These are phyloP conservation scores for Acer saccharum DNA, from an alignment of 345 rosid genomes.

Conservation along the genomic window DNA sequence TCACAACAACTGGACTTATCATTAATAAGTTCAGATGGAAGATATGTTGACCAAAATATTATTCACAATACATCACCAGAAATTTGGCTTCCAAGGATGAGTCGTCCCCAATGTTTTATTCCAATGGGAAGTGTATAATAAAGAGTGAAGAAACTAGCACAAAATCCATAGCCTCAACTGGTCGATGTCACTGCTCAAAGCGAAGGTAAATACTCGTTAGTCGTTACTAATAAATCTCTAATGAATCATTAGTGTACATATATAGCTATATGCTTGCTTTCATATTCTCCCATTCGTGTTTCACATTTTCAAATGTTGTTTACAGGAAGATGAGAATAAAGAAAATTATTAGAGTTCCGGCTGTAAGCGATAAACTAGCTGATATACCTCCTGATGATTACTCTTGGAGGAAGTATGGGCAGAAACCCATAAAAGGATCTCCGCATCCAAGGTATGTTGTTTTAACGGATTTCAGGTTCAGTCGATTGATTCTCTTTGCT, in stretches of 20 bases:
- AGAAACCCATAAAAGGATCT: constrained; percentile 45
- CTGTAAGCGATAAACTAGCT: constrained; percentile 27
- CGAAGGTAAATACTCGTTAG: constrained; percentile 21
- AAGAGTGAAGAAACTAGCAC: constrained; percentile 16
- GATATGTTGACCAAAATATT: constrained; percentile 7
- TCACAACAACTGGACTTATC: constrained; percentile 9
- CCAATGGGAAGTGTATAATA: constrained; percentile 11
- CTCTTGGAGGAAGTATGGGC: constrained; percentile 45
- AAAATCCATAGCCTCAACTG: constrained; percentile 27
- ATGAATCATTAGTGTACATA: no score
- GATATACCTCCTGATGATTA: constrained; percentile 40
- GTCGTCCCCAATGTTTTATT: constrained; percentile 2
- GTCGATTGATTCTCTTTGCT: no score
- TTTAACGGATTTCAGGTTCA: no score
- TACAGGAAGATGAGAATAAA: constrained; percentile 31
- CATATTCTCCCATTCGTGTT: not conserved
- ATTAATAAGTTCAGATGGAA: not conserved
- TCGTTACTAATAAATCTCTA: not conserved
- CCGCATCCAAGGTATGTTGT: constrained; percentile 41
- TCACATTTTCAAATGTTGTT: not conserved
- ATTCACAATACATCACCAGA: constrained; percentile 23
- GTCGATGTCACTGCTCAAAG: constrained; percentile 37
- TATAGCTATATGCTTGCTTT: not conserved
- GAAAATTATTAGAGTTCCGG: constrained; percentile 38
- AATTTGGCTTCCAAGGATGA: constrained; percentile 19